Conservation (phyloP, 2,329 filamentous ascomycete species). For the Diaporthe vaccinii region DNA sequence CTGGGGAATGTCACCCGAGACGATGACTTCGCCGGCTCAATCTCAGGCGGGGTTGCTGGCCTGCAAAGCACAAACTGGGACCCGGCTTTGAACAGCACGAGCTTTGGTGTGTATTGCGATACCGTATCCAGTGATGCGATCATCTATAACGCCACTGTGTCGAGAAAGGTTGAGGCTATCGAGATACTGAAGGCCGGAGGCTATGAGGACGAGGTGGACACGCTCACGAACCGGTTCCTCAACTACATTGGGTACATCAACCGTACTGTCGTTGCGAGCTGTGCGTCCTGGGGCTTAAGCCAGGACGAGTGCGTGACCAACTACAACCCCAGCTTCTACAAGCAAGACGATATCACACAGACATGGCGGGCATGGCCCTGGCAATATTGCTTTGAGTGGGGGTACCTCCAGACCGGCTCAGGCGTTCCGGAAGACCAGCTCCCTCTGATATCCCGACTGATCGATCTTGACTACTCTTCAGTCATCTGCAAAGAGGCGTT, state of each 20-base stretch:
- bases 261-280: slow-evolving; percentile 46
- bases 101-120: slow-evolving; percentile 63
- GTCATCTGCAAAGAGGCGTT: slow-evolving; percentile 76
- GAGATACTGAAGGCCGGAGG: slow-evolving; percentile 58
- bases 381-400: slow-evolving; percentile 77
- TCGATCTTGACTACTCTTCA: slow-evolving; percentile 74
- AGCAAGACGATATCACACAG: slow-evolving; percentile 53
- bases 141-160: slow-evolving; percentile 58
- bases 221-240: slow-evolving; percentile 59
- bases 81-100: slow-evolving; percentile 56
- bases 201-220: slow-evolving; percentile 53
- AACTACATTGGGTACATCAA: slow-evolving; percentile 66
- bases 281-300: slow-evolving; percentile 40
- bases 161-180: slow-evolving; percentile 52
- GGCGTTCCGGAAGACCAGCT: slow-evolving; percentile 74
- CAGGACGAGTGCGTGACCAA: slow-evolving; percentile 57
- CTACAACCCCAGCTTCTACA: slow-evolving; percentile 52
- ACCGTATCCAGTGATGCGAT: slow-evolving; percentile 57
- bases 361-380: slow-evolving; percentile 64
- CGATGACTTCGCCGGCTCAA: slow-evolving; percentile 62
- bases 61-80: slow-evolving; percentile 69
- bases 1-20: slow-evolving; percentile 58
- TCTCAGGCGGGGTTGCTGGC: slow-evolving; percentile 56
- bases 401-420: slow-evolving; percentile 81
- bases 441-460: slow-evolving; percentile 79